Evolutionary conservation across 1,284 basidiomycete species (phyloP).

Genomic region (Sporisorium iseilematis-ciliati): DNA sequence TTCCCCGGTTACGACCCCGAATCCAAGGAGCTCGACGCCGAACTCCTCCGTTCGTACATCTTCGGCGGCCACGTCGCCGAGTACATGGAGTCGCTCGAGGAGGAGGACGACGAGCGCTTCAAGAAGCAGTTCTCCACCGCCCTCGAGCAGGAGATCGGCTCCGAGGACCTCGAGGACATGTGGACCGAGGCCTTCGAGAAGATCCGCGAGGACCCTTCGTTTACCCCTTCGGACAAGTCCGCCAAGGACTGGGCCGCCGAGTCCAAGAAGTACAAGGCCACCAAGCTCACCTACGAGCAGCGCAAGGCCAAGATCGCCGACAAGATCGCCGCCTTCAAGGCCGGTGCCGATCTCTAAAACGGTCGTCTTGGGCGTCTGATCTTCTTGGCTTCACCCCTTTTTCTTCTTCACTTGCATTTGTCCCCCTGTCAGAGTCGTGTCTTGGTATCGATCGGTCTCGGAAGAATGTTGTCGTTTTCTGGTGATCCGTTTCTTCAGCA

Average conservation of each 20-base stretch:
- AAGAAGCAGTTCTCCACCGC: conserved; percentile 98
- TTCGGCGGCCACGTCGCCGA: conserved; percentile 97
- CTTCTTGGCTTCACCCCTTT: conserved; percentile 28
- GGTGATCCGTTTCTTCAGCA: conserved; percentile 8
- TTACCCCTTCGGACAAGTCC: conserved; percentile 90
- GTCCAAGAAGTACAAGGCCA: conserved; percentile 79
- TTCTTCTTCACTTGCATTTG: conserved; percentile 9
- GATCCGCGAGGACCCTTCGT: conserved; percentile 93
- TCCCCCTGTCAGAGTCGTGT: background rate
- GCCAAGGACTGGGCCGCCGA: conserved; percentile 89
- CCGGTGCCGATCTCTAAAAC: conserved; percentile 43
- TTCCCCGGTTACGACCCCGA: conserved; percentile 99
- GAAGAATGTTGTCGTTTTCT: conserved; percentile 1
- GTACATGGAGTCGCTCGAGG: conserved; percentile 99
- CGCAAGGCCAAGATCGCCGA: conserved; percentile 66
- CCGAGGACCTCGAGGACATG: conserved; percentile 97
- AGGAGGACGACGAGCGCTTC: conserved; percentile 99
- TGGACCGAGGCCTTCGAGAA: conserved; percentile 83
- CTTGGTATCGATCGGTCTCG: background rate
- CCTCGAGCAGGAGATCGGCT: conserved; percentile 93
- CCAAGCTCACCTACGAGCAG: conserved; percentile 82
- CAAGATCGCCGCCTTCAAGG: conserved; percentile 66
- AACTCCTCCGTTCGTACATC: conserved; percentile 97
- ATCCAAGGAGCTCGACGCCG: conserved; percentile 91
- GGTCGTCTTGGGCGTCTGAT: background rate